Base-by-base conservation (phyloP, 192 early-diverging fungal genomes). In the Coemansia sp. region DNA sequence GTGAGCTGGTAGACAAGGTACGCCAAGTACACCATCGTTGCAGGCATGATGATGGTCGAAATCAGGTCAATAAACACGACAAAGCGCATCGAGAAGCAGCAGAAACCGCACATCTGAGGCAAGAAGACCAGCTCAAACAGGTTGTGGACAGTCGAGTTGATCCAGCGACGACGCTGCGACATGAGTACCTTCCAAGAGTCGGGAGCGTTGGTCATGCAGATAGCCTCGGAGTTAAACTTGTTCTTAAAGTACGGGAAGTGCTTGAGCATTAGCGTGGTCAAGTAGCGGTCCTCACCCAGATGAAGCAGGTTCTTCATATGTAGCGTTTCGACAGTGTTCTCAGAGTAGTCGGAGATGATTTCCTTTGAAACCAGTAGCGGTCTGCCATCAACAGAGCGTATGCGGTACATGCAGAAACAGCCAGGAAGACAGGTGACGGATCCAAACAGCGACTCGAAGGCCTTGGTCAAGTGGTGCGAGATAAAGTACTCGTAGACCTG, bases 401-500 rank as follows among this genome's bases (percentile, higher is more conserved):
- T 87, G 52, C 96, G 90, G 71, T 98, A 98, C 96, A 98, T 98
- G 68, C 87, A 93, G 88, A 98, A 98, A 85, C 96, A 97, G 53
- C 94, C 94, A 17, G 94, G 94, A 44, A 98, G 74, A 83, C 96
- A 98, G 22, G 94, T 97, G 23, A 97, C 94, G 22, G 88, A 90
- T 9, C 94, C 94, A 66, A 97, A 97, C 41, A 97, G 83, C 7
- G 94, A 97, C 81, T 97, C 94, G 49, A 97, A 97, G 2, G 94
- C 90, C 70, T 97, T 97, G 50, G 93, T 86, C 59, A 97, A 79
- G 64, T 97, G 93, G 77, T 97, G 95, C 38, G 87, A 90, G 62
- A 97, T 95, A 74, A 91, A 97, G 82, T 97, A 97, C 83, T 98
- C 94, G 74, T 96, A 97, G 18, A 98, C 92, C 73, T 97, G 95